Base-by-base conservation (phyloP, 2,329 filamentous ascomycete species). In the Hysterium pulicare region DNA sequence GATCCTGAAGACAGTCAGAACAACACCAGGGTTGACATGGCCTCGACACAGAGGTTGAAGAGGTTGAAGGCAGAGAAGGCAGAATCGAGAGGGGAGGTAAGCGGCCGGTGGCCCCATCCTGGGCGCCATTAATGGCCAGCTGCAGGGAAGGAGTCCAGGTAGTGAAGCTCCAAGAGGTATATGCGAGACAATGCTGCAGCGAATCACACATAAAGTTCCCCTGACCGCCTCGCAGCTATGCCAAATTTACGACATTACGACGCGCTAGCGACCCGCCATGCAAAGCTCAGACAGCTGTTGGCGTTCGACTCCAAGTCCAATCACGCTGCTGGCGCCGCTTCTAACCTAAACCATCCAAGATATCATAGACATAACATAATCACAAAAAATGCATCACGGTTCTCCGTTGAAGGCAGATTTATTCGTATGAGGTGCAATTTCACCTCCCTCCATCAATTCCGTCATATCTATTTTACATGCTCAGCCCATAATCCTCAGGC, bases 1-100 rank as follows among this genome's bases (percentile, higher is more conserved):
- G 28, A 41, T 42, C 45, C 41, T 26, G 47, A 48, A 51, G 42
- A 46, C 46, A 49, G 48, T 53, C 50, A 58, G 58, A 50, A 42
- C 54, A 62, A 55, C 47, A 56, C 57, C 50, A 57, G 51, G 55
- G 54, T 64, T 28, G 33, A 31, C 19, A 33, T 58, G 51, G 47
- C 53, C 55, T 51, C 49, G 41, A 51, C 43, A 47, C 45, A 47
- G 51, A 57, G 51, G 48, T 49, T 46, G 49, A 46, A 41, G 49
- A 46, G 45, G 46, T 45, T 44, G 46, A 45, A 44, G 34, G 28
- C 21, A n/a, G 17, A 34, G 26, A 16, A 38, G n/a, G 17, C n/a
- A 26, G 37, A 44, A 51, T 50, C 33, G 45, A 40, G 53, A 51
- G 44, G 45, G 41, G 38, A 30, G 28, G 19, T 17, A 23, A 31